phyloP scores from a whole-genome alignment of 257 asterid genomes.

The Solanum okadae region DNA sequence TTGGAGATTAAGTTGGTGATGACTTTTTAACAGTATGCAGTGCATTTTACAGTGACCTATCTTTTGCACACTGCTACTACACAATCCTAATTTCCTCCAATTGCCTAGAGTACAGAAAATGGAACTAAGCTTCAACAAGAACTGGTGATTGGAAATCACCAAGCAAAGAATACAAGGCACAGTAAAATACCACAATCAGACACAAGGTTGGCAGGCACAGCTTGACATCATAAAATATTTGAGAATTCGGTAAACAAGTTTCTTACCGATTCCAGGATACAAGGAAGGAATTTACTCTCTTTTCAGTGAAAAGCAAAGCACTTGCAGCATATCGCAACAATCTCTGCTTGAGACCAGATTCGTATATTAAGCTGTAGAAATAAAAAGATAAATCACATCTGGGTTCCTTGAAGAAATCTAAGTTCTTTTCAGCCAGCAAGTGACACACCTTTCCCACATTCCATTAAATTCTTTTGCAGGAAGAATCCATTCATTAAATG shows the following conservation, averaged over 20 bases:
- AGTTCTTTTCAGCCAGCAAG: not conserved
- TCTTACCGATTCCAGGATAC: constrained; percentile 94
- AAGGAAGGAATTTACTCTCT: constrained; percentile 90
- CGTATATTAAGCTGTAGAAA: constrained; percentile 88
- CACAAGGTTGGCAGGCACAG: not conserved
- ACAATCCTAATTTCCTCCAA: not conserved
- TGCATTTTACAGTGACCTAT: not conserved
- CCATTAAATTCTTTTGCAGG: constrained; percentile 99
- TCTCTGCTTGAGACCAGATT: constrained; percentile 91
- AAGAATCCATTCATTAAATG: constrained; percentile 95
- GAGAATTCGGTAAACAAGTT: constrained; percentile 6
- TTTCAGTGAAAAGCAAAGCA: constrained; percentile 95
- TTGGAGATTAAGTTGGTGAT: not conserved
- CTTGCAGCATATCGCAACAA: constrained; percentile 90
- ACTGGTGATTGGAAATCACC: not conserved
- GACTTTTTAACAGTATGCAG: not conserved
- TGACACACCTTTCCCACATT: constrained; percentile 93
- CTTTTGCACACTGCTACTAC: not conserved
- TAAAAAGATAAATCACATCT: constrained; percentile 4
- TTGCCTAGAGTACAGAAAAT: not conserved
- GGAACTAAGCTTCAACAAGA: not conserved
- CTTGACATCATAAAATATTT: not conserved
- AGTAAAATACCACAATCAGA: not conserved
- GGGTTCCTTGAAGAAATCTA: constrained; percentile 1
- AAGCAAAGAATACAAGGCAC: not conserved